Base-by-base conservation (phyloP, 345 rosid genomes). In the Pistacia integerrima region DNA sequence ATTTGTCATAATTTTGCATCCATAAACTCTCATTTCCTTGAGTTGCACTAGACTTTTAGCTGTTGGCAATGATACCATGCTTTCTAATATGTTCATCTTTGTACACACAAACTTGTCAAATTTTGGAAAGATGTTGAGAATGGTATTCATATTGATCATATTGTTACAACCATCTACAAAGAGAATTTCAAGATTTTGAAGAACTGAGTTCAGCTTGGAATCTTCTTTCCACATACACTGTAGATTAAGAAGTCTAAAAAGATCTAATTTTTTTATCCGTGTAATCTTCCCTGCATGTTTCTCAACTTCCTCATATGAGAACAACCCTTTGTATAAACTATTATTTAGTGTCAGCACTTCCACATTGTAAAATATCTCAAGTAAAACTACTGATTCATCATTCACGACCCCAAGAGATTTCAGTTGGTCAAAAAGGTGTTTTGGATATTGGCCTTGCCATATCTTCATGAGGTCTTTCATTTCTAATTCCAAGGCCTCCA, bases 321-420 rank as follows among this genome's bases (percentile, higher is more conserved):
- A 74, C 5, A 73, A 16, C 71, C 55, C 55, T 49, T 71, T 57
- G 51, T 77, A 70, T 12, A 4, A 18, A 67, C 69, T 64, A 63
- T 0, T 0, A 1, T 0, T 0, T 6, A 80, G 35, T 8, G 0
- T 0, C 13, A 81, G 73, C 11, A 5, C 14, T 55, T 78, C 51
- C 64, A 84, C 11, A 20, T 75, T 72, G 0, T 28, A 44, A 33
- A 83, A 75, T 69, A 16, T 59, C 22, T 72, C 2, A 0, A 83
- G 56, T 12, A 75, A 33, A 4, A 3, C 30, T 20, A 64, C 11
- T n/a, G 72, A 68, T 51, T 72, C 72, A 20, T 38, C 10, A 3
- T 51, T 2, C 16, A 5, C 22, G n/a, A 75, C 22, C 2, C 4
- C 0, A 18, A 64, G 58, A 60, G 18, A 11, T 64, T 69, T 81